Base-by-base conservation (phyloP, 2,329 filamentous ascomycete genomes). In the Gnomoniopsis smithogilvyi region DNA sequence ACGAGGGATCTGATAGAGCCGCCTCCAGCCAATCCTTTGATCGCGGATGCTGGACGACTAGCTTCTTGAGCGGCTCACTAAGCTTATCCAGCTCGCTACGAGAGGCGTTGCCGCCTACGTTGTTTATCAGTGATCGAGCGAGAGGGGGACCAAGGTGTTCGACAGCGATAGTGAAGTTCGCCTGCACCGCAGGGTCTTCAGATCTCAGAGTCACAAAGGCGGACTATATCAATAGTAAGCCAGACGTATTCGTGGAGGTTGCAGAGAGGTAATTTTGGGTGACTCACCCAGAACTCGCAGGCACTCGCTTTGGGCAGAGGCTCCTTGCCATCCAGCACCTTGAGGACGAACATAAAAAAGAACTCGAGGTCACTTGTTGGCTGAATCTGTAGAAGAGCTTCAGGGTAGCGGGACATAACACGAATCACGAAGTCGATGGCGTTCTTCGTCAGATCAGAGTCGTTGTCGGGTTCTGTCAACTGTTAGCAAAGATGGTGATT, bases 281-380 rank as follows among this genome's bases (percentile, higher is more conserved):
- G 38, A 68, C 79, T 65, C 73, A 89, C 86, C 90, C 91, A 95
- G 62, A 96, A 90, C 30, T 89, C 85, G 10, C 87, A 84, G 1
- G 91, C 84, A 2, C 89, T 84, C 33, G 82, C 82, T 73, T 95
- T 96, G 0, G 90, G 89, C 11, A 96, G 75, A 0, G 89, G 86
- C 60, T 95, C 91, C 33, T 80, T 84, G 14, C 87, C 88, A 47
- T 87, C 81, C 7, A 96, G 74, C 8, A 90, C 86, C 65, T 84
- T 82, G 14, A 95, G 75, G 0, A 86, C 83, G 67, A 94, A 93
- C 55, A 87, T 74, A 66, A 96, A 89, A 61, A 92, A 81, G 65
- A 80, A 84, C 60, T 89, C 85, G 1, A 89, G 77, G 12, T 80
- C 77, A 1, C 81, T 78, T 12, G 79, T 70, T 3, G 84, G 78